Conservation (phyloP, 129 eudicot species). For the Centella asiatica region DNA sequence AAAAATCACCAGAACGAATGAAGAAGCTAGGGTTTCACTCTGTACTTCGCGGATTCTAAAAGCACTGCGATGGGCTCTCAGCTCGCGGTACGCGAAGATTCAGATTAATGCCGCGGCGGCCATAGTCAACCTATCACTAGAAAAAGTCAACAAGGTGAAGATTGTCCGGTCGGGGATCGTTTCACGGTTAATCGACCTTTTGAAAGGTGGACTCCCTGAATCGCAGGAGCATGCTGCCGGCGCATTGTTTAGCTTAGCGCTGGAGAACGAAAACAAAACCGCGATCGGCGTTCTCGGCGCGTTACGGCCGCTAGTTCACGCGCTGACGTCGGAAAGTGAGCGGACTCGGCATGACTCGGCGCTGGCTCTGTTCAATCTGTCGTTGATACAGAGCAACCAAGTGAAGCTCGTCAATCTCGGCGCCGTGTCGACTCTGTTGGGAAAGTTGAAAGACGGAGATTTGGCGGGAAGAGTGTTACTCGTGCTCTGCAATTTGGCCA, state of each 20-base stretch:
- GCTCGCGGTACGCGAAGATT: constrained; percentile 45
- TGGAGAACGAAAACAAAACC: constrained; percentile 68
- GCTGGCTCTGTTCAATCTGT: constrained; percentile 62
- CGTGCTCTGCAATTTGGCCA: constrained; percentile 74
- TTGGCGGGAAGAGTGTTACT: constrained; percentile 58
- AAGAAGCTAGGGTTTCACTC: constrained; percentile 45
- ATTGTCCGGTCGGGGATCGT: constrained; percentile 73
- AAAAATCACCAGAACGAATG: constrained; percentile 52
- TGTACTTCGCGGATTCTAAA: constrained; percentile 51
- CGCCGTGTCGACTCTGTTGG: constrained; percentile 43
- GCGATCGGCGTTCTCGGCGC: constrained; percentile 93
- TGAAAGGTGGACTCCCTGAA: constrained; percentile 59
- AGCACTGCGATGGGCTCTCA: constrained; percentile 36
- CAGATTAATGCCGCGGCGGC: constrained; percentile 79
- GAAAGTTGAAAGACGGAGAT: constrained; percentile 35
- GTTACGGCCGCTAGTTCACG: constrained; percentile 72
- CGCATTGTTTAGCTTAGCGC: constrained; percentile 63
- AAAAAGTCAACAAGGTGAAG: constrained; percentile 58
- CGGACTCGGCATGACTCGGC: constrained; percentile 81
- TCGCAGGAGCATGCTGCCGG: constrained; percentile 89
- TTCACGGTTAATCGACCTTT: constrained; percentile 54
- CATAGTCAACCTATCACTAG: constrained; percentile 70
- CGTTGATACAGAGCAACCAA: constrained; percentile 60
- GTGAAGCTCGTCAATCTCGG: constrained; percentile 65
- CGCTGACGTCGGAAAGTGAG: constrained; percentile 55